phyloP scores from a whole-genome alignment of 441 rosid genomes.

The Pelargonium fulgidum region DNA sequence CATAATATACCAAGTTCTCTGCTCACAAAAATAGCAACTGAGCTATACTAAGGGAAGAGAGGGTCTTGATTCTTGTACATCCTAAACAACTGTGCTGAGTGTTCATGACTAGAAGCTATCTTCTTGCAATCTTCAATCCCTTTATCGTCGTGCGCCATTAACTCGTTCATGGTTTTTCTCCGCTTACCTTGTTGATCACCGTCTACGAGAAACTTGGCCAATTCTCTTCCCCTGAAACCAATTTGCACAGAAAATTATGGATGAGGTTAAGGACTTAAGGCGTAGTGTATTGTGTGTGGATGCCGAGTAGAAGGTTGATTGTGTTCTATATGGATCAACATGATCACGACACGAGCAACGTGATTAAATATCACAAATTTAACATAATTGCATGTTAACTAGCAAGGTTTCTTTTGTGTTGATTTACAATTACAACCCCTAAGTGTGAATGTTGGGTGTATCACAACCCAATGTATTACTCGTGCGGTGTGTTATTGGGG shows the following conservation, averaged over 20 bases:
- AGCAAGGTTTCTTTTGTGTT: too few species aligned
- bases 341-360: conserved; percentile 7
- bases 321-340: too few species aligned
- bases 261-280: too few species aligned
- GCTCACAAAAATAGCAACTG: too few species aligned
- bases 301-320: too few species aligned
- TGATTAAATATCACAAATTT: neutral
- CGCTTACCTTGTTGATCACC: conserved; percentile 29
- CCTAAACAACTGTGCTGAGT: conserved; percentile 28
- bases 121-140: conserved; percentile 27
- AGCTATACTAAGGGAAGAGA: conserved; percentile 13
- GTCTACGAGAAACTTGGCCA: conserved; percentile 28
- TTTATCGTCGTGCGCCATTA: conserved; percentile 17
- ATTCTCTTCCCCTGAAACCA: conserved; percentile 17
- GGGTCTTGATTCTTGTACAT: conserved; percentile 27
- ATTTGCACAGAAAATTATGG: neutral
- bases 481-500: too few species aligned
- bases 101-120: conserved; percentile 11
- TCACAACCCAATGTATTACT: too few species aligned
- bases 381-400: too few species aligned
- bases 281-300: too few species aligned
- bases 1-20: too few species aligned
- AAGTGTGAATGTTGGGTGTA: too few species aligned
- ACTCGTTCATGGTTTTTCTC: conserved; percentile 27
- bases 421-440: too few species aligned